Percentiles rank a stretch among this genome's conserved stretches.
phyloP scores from a whole-genome alignment of 208 protist genomes.

The Tritrichomonas foetus region DNA sequence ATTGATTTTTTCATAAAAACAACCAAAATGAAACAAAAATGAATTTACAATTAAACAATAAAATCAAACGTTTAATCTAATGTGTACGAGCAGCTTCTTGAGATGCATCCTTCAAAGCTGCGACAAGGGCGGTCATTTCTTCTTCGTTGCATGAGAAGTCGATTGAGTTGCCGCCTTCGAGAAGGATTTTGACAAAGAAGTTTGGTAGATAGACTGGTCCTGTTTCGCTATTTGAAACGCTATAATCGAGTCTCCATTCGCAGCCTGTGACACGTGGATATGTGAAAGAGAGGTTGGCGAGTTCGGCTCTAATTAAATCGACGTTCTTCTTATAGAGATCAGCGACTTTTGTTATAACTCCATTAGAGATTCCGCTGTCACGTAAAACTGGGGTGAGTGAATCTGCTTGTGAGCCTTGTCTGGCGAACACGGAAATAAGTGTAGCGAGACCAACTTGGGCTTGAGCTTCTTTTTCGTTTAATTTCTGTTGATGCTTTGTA shows the following conservation, averaged over 20 bases:
- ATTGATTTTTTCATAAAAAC: no score
- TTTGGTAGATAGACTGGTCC: neutral
- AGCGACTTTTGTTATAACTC: neutral
- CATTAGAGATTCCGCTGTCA: neutral
- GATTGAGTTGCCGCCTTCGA: neutral
- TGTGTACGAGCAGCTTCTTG: neutral
- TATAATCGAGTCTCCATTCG: constrained; percentile 16
- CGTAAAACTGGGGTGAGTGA: neutral
- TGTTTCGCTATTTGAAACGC: neutral
- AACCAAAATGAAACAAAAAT: no score
- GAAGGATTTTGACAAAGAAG: neutral
- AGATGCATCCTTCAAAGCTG: neutral
- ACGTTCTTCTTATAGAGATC: neutral
- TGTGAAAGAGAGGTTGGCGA: neutral
- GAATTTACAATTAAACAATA: no score
- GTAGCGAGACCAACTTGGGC: constrained; percentile 3
- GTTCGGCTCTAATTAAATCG: neutral
- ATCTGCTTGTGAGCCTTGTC: neutral
- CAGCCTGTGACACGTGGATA: neutral
- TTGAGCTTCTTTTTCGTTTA: neutral
- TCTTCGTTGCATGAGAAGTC: constrained; percentile 33
- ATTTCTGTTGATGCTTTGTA: no score
- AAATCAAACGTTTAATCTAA: no score
- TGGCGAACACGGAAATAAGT: neutral
- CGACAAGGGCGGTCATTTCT: constrained; percentile 29